Evolutionary conservation across 2,329 filamentous ascomycete genomes (phyloP).

Genomic region (Diplodia mutila): DNA sequence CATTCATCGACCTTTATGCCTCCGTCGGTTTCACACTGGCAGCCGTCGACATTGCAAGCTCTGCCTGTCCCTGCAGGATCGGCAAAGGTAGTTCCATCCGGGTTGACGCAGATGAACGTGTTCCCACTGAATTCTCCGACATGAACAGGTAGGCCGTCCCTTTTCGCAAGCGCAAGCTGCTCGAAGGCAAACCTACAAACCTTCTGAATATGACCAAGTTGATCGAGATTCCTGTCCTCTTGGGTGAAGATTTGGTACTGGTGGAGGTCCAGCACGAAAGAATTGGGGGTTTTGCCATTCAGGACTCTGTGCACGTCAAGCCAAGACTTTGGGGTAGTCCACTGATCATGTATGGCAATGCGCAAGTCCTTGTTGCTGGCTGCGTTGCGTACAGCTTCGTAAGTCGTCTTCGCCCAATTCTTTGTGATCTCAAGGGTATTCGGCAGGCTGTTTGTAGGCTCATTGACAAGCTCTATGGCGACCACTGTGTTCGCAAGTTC

Average conservation of each 20-base stretch:
- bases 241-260: constrained; percentile 50
- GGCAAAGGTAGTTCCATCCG: constrained; percentile 43
- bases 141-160: constrained; percentile 46
- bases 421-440: constrained; percentile 42
- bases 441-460: constrained; percentile 52
- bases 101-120: constrained; percentile 50
- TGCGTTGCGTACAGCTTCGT: constrained; percentile 56
- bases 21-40: constrained; percentile 45
- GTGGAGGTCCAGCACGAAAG: constrained; percentile 65
- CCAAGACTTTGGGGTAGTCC: constrained; percentile 62
- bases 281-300: constrained; percentile 58
- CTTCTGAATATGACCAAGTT: constrained; percentile 46
- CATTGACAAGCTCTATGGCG: constrained; percentile 50
- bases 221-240: constrained; percentile 42
- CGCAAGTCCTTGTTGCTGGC: constrained; percentile 55
- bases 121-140: constrained; percentile 52
- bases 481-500: constrained; percentile 48
- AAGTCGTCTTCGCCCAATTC: constrained; percentile 44
- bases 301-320: constrained; percentile 39
- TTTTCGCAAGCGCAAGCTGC: constrained; percentile 46
- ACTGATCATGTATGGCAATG: constrained; percentile 55
- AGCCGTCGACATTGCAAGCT: constrained; percentile 40
- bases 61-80: constrained; percentile 29
- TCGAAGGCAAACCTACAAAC: constrained; percentile 59
- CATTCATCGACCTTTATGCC: constrained; percentile 36